Base-by-base conservation (phyloP, 176 grass and related monocot genomes). In the Rhynchospora pubera region DNA sequence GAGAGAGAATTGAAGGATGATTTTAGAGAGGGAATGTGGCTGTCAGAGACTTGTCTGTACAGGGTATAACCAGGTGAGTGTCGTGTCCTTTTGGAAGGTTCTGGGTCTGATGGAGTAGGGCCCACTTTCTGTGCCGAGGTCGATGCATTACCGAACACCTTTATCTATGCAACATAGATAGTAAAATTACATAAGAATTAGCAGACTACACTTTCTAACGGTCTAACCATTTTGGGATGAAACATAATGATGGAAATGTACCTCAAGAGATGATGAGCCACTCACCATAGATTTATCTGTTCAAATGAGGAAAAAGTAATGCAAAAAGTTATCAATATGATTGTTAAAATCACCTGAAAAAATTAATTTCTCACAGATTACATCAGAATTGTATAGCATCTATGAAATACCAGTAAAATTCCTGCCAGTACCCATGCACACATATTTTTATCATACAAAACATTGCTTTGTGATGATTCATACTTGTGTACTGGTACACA, bases 11-110 rank as follows among this genome's bases (percentile, higher is more conserved):
- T 85, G 57, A 85, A 87, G 4, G 87, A 79, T 56, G 77, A 89
- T 67, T 88, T 89, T 18, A 89, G 85, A 88, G 93, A 89, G 81
- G 65, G 77, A 22, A 89, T 80, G 46, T 80, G 90, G 73, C 78
- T 89, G 56, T 91, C 84, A 0, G 66, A 89, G 44, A 89, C 87
- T 62, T 93, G 83, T 81, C 85, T 84, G 62, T 72, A 87, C 23
- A 89, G 64, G 78, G 88, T 87, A 83, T 92, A 72, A 19, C 77
- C 85, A 10, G 91, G 89, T 6, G 87, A 88, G 43, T 69, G 80
- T 28, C 34, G 52, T 58, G 83, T 74, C 83, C 87, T 97, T 71
- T 81, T 91, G 44, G 45, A 93, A 79, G 85, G 86, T 84, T 89
- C 87, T 71, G 78, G 79, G 59, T 89, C 87, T 24, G 77, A 80